Conservation (phyloP, 2,329 filamentous ascomycete species). For the Aspergillus spinulosporus region DNA sequence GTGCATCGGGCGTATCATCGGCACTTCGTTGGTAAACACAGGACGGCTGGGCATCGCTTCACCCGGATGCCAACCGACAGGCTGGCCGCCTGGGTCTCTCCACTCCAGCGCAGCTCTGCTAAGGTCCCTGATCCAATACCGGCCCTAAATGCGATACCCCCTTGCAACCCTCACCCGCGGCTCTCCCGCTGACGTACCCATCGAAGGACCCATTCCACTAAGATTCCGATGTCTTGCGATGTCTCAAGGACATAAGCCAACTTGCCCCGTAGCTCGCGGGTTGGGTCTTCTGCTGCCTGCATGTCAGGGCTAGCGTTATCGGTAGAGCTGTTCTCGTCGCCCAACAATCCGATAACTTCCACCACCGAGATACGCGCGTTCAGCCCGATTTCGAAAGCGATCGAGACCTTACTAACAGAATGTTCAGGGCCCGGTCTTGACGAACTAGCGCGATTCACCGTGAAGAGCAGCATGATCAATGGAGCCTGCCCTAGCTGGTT, state of each 20-base stretch:
- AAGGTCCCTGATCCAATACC: constrained; percentile 12
- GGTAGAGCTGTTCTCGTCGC: constrained; percentile 17
- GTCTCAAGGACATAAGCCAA: constrained; percentile 43
- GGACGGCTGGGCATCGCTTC: neutral
- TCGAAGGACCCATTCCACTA: constrained; percentile 47
- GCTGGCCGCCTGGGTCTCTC: constrained; percentile 12
- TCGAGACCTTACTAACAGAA: constrained; percentile 30
- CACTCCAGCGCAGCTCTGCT: constrained; percentile 17
- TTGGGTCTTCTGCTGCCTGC: constrained; percentile 21
- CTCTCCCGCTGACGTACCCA: constrained; percentile 35
- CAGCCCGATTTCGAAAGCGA: constrained; percentile 42
- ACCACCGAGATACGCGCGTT: constrained; percentile 44
- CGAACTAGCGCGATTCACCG: constrained; percentile 22
- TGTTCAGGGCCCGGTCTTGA: constrained; percentile 11
- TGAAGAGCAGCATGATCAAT: constrained; percentile 40
- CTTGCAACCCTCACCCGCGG: constrained; percentile 21
- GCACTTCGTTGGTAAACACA: neutral
- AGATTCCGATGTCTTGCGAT: constrained; percentile 47
- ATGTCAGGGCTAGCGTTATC: constrained; percentile 21
- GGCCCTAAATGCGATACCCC: neutral
- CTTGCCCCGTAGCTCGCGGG: constrained; percentile 32
- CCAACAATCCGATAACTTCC: constrained; percentile 37
- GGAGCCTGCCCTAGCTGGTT: constrained; percentile 42
- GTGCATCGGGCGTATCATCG: constrained; percentile 8
- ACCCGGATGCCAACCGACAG: constrained; percentile 12